These are phyloP conservation scores for Buddleja alternifolia DNA, from an alignment of 257 asterid species.

Conservation along the genomic window DNA sequence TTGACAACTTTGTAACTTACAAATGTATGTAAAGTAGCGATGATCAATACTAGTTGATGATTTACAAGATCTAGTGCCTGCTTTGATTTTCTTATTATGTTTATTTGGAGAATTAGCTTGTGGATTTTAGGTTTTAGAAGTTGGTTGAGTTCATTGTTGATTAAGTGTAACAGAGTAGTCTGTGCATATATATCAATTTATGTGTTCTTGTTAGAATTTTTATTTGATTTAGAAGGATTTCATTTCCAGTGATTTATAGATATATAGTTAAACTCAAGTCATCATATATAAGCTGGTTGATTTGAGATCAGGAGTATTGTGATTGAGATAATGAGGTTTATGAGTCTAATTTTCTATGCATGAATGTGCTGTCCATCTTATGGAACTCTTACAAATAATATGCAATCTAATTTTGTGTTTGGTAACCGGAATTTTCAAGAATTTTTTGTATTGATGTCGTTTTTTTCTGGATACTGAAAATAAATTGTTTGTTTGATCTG, in stretches of 20 bases:
- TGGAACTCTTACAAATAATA: not conserved
- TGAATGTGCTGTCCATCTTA: conserved; percentile 4
- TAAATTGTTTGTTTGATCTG: conserved; percentile 11
- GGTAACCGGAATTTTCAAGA: conserved; percentile 9
- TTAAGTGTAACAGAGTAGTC: conserved; percentile 7
- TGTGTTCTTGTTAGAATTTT: not conserved
- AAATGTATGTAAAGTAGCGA: conserved; percentile 20
- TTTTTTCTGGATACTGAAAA: not conserved
- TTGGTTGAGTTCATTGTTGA: not conserved
- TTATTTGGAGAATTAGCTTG: not conserved
- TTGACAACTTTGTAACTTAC: conserved; percentile 13
- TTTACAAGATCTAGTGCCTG: conserved; percentile 42
- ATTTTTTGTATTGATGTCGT: not conserved
- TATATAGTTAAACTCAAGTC: conserved; percentile 1
- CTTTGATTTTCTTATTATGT: not conserved
- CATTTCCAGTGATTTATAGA: conserved; percentile 5
- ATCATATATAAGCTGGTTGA: not conserved
- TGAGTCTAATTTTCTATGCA: conserved; percentile 7
- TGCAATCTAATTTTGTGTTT: not conserved
- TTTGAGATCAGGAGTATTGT: not conserved
- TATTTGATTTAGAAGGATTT: conserved; percentile 7
- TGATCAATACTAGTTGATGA: not conserved
- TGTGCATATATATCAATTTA: conserved; percentile 1
- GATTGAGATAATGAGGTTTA: conserved; percentile 6
- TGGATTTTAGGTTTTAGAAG: conserved; percentile 25